Conservation (phyloP, 1,284 basidiomycete genomes). For the Austroboletus novae-zelandiae region DNA sequence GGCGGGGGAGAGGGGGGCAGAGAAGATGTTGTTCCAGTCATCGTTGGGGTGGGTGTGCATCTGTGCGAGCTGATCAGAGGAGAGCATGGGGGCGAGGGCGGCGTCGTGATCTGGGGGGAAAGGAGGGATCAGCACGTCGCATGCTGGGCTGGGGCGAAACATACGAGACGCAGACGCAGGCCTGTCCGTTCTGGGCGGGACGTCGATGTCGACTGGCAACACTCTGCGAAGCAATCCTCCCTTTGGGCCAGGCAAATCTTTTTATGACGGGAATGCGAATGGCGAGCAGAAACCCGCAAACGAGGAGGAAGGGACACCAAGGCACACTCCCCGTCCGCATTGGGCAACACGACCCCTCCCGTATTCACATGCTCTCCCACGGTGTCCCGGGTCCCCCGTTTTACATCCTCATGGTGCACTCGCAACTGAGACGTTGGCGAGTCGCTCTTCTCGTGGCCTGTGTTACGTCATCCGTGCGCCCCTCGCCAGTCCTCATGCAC, state of each 20-base stretch:
- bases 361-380: conserved; percentile 25
- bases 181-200: conserved; percentile 7
- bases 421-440: conserved; percentile 10
- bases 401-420: conserved; percentile 24
- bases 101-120: conserved; percentile 1
- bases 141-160: background rate
- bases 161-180: conserved; percentile 7
- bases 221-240: background rate
- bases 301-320: conserved; percentile 16
- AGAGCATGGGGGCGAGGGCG: conserved; percentile 8
- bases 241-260: conserved; percentile 8
- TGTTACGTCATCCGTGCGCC: conserved; percentile 17
- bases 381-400: conserved; percentile 16
- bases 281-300: background rate
- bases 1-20: conserved; percentile 54
- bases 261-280: conserved; percentile 5
- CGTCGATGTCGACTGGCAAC: background rate
- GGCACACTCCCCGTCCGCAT: conserved; percentile 11
- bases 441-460: background rate
- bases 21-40: conserved; percentile 58
- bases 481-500: conserved; percentile 3
- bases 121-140: background rate
- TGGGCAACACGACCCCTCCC: conserved; percentile 15
- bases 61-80: conserved; percentile 24
- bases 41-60: conserved; percentile 35